Evolutionary conservation across 176 grass and related monocot species (phyloP).

Genomic region (Carex parvula): DNA sequence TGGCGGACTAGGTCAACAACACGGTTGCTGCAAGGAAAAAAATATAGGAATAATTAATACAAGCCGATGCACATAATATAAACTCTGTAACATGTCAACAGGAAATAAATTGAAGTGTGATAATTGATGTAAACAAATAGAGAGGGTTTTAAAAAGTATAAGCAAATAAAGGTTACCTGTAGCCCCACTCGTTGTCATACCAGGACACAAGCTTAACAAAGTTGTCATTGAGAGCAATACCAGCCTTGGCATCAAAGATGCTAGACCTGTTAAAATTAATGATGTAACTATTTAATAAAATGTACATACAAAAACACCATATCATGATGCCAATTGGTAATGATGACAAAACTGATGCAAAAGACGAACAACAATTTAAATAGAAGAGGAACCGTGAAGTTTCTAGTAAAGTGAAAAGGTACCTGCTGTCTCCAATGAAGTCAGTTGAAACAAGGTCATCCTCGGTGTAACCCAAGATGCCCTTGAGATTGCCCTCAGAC

Average conservation of each 20-base stretch:
- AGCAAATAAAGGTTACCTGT: conserved; percentile 35
- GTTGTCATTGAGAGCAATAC: conserved; percentile 50
- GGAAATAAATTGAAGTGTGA: no score
- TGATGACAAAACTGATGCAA: neutral
- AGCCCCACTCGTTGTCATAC: conserved; percentile 77
- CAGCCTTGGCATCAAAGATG: conserved; percentile 74
- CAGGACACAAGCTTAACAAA: conserved; percentile 60
- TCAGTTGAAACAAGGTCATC: conserved; percentile 94
- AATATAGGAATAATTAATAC: neutral
- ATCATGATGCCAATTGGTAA: neutral
- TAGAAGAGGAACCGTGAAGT: neutral
- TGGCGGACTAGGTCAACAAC: conserved; percentile 87
- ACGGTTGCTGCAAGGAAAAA: conserved; percentile 42
- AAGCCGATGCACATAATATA: neutral
- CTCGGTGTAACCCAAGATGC: conserved; percentile 79
- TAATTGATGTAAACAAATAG: no score
- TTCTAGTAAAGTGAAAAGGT: neutral
- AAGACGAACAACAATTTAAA: neutral
- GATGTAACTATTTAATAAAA: neutral
- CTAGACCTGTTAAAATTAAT: conserved; percentile 42
- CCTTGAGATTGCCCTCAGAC: conserved; percentile 76
- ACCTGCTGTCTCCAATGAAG: conserved; percentile 92
- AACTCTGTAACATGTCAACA: no score
- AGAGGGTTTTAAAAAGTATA: no score
- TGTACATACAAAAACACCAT: neutral